Evolutionary conservation across 805 yeast genomes (phyloP).

Genomic region (Saccharomycopsis sp.): DNA sequence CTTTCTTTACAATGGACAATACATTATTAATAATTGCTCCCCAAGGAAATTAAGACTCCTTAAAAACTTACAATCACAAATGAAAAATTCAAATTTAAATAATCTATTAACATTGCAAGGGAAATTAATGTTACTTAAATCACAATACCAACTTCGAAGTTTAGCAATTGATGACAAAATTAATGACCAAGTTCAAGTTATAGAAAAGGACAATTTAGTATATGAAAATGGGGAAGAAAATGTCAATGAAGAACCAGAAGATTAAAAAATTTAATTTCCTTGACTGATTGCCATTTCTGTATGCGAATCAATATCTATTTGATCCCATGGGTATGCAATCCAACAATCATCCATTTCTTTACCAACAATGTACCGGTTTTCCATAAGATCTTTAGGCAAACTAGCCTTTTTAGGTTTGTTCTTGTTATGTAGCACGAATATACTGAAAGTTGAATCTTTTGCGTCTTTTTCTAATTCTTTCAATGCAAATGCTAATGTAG

Average conservation of each 20-base stretch:
- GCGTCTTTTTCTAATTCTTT: conserved; percentile 60
- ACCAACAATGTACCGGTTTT: conserved; percentile 63
- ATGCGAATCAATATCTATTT: conserved; percentile 72
- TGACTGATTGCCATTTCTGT: conserved; percentile 58
- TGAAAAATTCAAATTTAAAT: conserved; percentile 9
- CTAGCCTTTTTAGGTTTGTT: conserved; percentile 74
- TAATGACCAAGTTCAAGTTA: conserved; percentile 16
- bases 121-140: conserved; percentile 16
- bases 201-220: conserved; percentile 18
- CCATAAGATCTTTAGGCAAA: conserved; percentile 55
- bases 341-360: conserved; percentile 68
- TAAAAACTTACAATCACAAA: conserved; percentile 12
- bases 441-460: conserved; percentile 51
- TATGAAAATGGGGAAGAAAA: conserved; percentile 20
- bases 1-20: conserved; percentile 14
- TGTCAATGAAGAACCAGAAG: conserved; percentile 8
- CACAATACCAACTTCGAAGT: conserved; percentile 18
- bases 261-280: conserved; percentile 38
- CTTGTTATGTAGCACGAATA: conserved; percentile 82
- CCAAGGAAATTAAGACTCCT: conserved; percentile 8
- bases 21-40: conserved; percentile 5
- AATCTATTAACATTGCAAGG: conserved; percentile 19
- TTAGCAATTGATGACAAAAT: conserved; percentile 3
- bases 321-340: conserved; percentile 93
- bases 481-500: conserved; percentile 80